phyloP scores from a whole-genome alignment of 805 yeast species.

The Ogataea minuta region DNA sequence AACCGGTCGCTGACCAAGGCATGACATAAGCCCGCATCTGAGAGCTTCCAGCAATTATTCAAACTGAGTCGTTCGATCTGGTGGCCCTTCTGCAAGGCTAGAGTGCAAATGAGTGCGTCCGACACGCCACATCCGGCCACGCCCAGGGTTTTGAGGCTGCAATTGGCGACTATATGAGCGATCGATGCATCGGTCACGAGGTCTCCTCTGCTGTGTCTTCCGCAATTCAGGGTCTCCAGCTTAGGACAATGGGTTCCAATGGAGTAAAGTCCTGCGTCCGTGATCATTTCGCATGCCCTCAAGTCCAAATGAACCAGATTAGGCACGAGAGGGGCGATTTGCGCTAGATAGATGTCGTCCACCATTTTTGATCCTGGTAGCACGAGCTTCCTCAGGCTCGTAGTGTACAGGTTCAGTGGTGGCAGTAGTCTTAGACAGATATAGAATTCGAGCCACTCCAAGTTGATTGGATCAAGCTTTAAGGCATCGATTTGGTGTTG shows the following conservation, averaged over 20 bases:
- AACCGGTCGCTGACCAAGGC: slow-evolving; percentile 46
- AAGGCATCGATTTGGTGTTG: slow-evolving; percentile 51
- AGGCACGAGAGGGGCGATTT: slow-evolving; percentile 55
- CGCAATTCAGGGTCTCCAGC: slow-evolving; percentile 66
- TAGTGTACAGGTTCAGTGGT: slow-evolving; percentile 41
- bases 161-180: slow-evolving; percentile 52
- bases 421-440: slow-evolving; percentile 77
- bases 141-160: slow-evolving; percentile 69
- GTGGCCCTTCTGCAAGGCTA: slow-evolving; percentile 50
- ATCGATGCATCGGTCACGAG: slow-evolving; percentile 70
- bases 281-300: slow-evolving; percentile 76
- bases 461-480: slow-evolving; percentile 41
- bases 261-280: slow-evolving; percentile 73
- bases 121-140: slow-evolving; percentile 84
- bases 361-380: slow-evolving; percentile 71
- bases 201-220: slow-evolving; percentile 69
- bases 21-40: slow-evolving; percentile 31
- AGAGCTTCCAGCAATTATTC: slow-evolving; percentile 58
- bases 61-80: slow-evolving; percentile 65
- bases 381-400: slow-evolving; percentile 44
- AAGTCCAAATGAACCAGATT: slow-evolving; percentile 65
- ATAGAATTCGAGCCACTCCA: slow-evolving; percentile 75
- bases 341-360: slow-evolving; percentile 55
- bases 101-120: slow-evolving; percentile 78
- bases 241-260: slow-evolving; percentile 59